Conservation (phyloP, 139 green algal genomes). For the Eudorina sp. region DNA sequence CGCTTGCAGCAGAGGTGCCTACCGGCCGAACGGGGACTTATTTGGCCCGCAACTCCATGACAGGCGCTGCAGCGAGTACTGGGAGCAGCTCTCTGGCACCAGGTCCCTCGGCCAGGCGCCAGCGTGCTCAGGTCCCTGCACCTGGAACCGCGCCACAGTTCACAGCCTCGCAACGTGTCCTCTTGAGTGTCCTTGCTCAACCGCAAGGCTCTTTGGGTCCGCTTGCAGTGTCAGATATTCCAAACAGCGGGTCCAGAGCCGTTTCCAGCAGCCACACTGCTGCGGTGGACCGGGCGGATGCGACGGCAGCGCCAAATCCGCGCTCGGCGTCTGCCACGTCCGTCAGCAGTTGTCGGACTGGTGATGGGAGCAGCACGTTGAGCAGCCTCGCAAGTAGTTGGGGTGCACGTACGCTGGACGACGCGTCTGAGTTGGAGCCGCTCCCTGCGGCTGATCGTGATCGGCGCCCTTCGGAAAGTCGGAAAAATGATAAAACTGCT, state of each 20-base stretch:
- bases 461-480: no score
- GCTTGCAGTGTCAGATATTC: neutral
- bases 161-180: conserved; percentile 13
- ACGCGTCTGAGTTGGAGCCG: conserved; percentile 4
- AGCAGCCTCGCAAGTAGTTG: neutral
- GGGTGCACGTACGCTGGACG: conserved; percentile 1
- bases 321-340: neutral
- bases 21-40: no score
- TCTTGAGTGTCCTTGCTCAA: neutral
- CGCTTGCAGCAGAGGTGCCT: no score
- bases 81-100: no score
- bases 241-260: neutral
- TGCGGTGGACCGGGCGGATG: neutral
- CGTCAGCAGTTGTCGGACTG: neutral
- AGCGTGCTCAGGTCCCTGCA: no score
- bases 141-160: neutral
- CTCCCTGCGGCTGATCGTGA: no score
- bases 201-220: neutral
- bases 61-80: no score
- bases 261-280: neutral
- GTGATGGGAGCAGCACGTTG: neutral
- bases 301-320: neutral
- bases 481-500: no score
- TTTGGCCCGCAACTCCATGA: no score
- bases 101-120: no score